A percentile compares a stretch with the other conserved stretches of the same genome.
These are phyloP conservation scores for Hypoxylon sp. DNA, from an alignment of 2,329 filamentous ascomycete genomes.

Conservation along the genomic window DNA sequence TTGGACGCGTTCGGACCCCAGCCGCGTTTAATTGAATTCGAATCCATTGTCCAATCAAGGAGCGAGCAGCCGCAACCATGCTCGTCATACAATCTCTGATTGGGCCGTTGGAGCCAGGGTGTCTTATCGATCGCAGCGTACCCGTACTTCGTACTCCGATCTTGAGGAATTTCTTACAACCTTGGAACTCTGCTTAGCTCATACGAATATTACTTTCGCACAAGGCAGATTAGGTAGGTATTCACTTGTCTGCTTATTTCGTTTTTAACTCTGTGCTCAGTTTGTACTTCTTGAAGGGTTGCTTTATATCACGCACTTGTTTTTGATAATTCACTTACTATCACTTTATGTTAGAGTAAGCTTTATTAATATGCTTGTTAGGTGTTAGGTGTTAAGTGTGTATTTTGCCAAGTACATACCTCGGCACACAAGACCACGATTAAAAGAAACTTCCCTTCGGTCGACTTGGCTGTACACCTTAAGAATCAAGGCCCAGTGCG, in stretches of 20 bases:
- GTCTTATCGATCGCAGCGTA: conserved; percentile 22
- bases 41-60: conserved; percentile 29
- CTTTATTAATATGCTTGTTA: no score
- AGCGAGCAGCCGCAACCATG: background rate
- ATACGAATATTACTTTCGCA: no score
- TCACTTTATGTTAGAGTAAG: no score
- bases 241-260: background rate
- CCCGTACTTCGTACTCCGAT: no score
- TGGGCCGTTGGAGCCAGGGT: conserved; percentile 3
- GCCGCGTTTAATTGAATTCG: conserved; percentile 35
- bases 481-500: conserved; percentile 1
- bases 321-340: no score
- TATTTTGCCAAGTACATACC: no score
- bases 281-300: no score
- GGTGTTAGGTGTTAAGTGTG: no score
- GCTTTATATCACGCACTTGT: no score
- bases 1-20: conserved; percentile 26
- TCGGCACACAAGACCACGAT: background rate
- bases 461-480: background rate
- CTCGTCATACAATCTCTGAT: conserved; percentile 22
- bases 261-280: no score
- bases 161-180: conserved; percentile 1
- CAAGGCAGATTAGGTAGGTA: background rate
- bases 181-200: conserved; percentile 17
- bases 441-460: background rate